Conservation (phyloP, 2,329 filamentous ascomycete species). For the Lomentospora prolificans region DNA sequence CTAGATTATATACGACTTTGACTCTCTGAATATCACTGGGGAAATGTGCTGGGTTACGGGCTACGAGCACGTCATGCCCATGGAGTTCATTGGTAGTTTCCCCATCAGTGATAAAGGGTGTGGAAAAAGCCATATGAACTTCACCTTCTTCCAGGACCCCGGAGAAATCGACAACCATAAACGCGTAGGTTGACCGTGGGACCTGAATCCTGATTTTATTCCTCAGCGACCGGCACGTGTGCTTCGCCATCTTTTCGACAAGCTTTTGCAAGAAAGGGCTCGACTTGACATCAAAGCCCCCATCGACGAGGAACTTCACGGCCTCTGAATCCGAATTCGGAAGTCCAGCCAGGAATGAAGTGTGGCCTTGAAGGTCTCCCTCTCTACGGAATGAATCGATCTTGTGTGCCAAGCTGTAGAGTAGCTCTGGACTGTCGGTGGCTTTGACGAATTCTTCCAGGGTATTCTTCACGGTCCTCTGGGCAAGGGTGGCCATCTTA, state of each 20-base stretch:
- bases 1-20: conserved; percentile 43
- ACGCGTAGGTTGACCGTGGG: conserved; percentile 49
- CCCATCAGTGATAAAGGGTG: conserved; percentile 38
- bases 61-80: conserved; percentile 53
- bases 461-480: conserved; percentile 37
- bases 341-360: conserved; percentile 38
- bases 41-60: conserved; percentile 59
- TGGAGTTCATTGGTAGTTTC: conserved; percentile 45
- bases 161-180: conserved; percentile 60
- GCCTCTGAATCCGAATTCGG: conserved; percentile 38
- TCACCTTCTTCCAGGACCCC: conserved; percentile 53
- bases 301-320: conserved; percentile 43
- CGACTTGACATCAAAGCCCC: conserved; percentile 49
- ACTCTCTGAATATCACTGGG: conserved; percentile 65
- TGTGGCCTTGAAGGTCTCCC: conserved; percentile 26
- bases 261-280: conserved; percentile 38
- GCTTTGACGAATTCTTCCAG: conserved; percentile 41
- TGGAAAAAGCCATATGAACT: conserved; percentile 58
- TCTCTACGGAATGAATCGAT: conserved; percentile 24
- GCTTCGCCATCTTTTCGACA: conserved; percentile 35
- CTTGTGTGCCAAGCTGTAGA: conserved; percentile 44
- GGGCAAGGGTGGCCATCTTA: conserved; percentile 38
- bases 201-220: conserved; percentile 52
- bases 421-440: conserved; percentile 36
- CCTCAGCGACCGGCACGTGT: conserved; percentile 43